These are phyloP conservation scores for Eutrema yunnanense DNA, from an alignment of 345 rosid species.

Conservation along the genomic window DNA sequence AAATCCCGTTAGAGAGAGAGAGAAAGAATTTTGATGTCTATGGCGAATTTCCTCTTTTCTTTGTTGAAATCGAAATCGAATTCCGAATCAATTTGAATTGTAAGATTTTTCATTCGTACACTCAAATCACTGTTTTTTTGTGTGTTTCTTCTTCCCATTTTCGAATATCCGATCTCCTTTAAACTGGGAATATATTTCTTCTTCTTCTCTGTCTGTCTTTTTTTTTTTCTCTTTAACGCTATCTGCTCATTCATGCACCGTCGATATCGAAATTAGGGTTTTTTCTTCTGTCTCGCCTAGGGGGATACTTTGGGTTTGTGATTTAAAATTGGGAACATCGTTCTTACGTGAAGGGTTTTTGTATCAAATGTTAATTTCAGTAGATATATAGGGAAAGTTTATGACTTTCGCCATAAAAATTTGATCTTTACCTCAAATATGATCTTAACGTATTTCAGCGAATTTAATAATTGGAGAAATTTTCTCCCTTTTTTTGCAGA, in stretches of 20 bases:
- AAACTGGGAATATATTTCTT: background rate
- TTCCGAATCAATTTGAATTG: background rate
- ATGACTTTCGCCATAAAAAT: background rate
- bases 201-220: background rate
- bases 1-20: no score
- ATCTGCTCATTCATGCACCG: background rate
- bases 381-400: background rate
- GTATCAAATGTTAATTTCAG: background rate
- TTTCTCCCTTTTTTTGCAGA: background rate
- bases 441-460: background rate
- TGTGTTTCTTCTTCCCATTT: background rate
- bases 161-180: background rate
- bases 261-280: background rate
- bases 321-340: background rate
- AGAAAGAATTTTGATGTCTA: no score
- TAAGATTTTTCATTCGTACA: background rate
- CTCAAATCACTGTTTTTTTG: background rate
- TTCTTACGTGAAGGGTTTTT: no score
- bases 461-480: background rate
- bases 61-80: background rate
- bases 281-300: background rate
- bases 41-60: background rate
- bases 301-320: background rate
- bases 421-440: background rate
- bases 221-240: background rate